Evolutionary conservation across 2,329 filamentous ascomycete genomes (phyloP).

Genomic region (Aspergillus novoparasiticus): DNA sequence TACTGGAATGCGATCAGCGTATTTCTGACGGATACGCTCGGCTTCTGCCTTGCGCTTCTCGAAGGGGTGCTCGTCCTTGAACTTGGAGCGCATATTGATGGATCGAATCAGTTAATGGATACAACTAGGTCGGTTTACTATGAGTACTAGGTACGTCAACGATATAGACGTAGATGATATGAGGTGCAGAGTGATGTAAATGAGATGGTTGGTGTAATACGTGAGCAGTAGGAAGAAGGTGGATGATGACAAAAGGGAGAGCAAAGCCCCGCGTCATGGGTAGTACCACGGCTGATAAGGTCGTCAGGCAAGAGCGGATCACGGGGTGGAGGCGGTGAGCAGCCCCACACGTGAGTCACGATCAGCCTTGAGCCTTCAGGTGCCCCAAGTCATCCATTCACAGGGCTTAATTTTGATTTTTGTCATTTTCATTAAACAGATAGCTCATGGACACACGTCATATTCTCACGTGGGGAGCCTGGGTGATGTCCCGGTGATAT

Average conservation of each 20-base stretch:
- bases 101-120: conserved; percentile 6
- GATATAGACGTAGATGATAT: conserved; percentile 22
- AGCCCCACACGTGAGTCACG: conserved; percentile 26
- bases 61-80: conserved; percentile 99
- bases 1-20: conserved; percentile 97
- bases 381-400: conserved; percentile 13
- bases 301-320: conserved; percentile 18
- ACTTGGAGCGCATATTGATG: conserved; percentile 91
- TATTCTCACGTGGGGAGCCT: conserved; percentile 11
- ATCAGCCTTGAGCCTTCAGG: conserved; percentile 3
- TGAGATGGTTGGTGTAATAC: conserved; percentile 32
- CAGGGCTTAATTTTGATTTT: background rate
- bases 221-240: conserved; percentile 16
- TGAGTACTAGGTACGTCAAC: conserved; percentile 13
- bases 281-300: conserved; percentile 24
- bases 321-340: conserved; percentile 30
- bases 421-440: background rate
- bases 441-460: background rate
- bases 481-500: background rate
- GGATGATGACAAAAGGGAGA: conserved; percentile 20
- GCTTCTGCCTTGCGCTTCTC: conserved; percentile 99
- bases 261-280: conserved; percentile 31
- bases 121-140: background rate
- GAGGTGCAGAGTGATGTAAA: conserved; percentile 13
- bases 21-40: conserved; percentile 98